Base-by-base conservation (phyloP, 1,139 yeast species). In the Diutina sp. region DNA sequence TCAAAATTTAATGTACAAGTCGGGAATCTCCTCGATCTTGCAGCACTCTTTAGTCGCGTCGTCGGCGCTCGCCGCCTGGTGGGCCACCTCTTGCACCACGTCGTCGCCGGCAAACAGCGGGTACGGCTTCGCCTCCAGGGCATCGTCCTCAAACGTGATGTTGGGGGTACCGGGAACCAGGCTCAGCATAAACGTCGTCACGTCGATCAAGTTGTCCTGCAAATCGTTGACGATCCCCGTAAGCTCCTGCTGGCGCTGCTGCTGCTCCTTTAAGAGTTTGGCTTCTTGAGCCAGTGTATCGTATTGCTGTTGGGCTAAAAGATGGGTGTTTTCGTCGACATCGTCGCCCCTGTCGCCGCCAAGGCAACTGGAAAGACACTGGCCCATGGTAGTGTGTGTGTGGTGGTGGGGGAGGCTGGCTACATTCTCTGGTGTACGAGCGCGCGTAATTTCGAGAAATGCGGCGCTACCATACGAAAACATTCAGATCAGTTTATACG, bases 161-260 rank as follows among this genome's bases (percentile, higher is more conserved):
- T 32, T 32, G 18, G 53, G 53, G 14, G 53, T 50, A 2, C 44
- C 44, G 5, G 53, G 45, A 29, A 58, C 57, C 2, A 63, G 60
- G 48, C 59, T 64, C 57, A 61, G 69, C 59, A 74, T 66, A 60
- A 76, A 76, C 6, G 78, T 68, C 41, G 76, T 68, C 11, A 76
- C 78, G 61, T 76, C 80, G 21, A 76, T 76, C 57, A 76, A 66
- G 56, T 74, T 73, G 55, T 76, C 79, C 46, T 72, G 71, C 57
- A 76, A 67, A 55, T 75, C 78, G 60, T 72, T 73, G 56, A 76
- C 80, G 29, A 76, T 76, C 50, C 65, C 63, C 55, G 70, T 71
- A 56, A 76, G 67, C 61, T 76, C 80, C 57, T 70, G 72, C 59
- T 76, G 80, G 56, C 80, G 66, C 60, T 74, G 77, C 59, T 72